Conservation (phyloP, 192 early-diverging fungal genomes). For the Coemansia sp. region DNA sequence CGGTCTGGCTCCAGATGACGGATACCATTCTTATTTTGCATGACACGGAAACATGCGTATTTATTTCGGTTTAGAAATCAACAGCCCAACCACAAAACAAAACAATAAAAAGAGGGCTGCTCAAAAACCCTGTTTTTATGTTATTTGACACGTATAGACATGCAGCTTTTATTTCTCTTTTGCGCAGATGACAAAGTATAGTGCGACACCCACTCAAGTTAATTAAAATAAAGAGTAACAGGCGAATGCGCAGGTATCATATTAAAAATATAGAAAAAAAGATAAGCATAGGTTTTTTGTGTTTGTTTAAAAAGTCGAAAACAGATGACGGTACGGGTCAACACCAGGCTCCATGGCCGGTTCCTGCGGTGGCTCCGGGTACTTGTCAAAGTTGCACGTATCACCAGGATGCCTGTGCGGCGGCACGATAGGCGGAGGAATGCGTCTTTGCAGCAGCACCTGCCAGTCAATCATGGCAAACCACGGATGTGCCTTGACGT, state of each 20-base stretch:
- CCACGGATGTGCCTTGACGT: conserved; percentile 94
- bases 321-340: conserved; percentile 82
- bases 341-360: conserved; percentile 56
- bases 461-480: conserved; percentile 93
- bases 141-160: too few species aligned
- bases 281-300: conserved; percentile 11
- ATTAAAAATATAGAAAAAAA: background rate
- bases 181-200: background rate
- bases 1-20: background rate
- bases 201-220: too few species aligned
- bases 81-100: background rate
- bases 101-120: background rate
- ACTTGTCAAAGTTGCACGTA: conserved; percentile 97
- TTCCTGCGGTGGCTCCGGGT: conserved; percentile 79
- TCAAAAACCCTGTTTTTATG: background rate
- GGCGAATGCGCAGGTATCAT: background rate
- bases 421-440: conserved; percentile 90
- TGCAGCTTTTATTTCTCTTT: background rate
- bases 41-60: background rate
- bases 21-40: background rate
- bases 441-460: conserved; percentile 69
- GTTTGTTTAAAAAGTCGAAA: conserved; percentile 63
- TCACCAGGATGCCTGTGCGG: conserved; percentile 86
- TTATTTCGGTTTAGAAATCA: background rate
- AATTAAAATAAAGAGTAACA: too few species aligned